Conservation (phyloP, 441 rosid genomes). For the Metrosideros polymorpha region DNA sequence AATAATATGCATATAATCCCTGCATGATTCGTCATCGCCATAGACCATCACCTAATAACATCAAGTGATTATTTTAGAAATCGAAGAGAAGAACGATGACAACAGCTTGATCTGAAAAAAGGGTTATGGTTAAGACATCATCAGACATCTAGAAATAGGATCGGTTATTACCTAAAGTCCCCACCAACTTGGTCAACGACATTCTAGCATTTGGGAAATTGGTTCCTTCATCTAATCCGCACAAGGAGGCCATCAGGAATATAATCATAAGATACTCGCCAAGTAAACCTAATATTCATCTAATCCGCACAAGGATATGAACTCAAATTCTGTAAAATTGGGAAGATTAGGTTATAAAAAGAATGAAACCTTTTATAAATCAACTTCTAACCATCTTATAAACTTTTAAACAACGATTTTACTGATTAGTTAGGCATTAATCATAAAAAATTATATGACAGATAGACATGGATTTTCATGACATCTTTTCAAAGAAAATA, state of each 20-base stretch:
- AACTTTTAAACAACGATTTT: background rate
- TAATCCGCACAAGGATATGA: no score
- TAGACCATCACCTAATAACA: background rate
- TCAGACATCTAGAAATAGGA: background rate
- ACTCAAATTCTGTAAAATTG: background rate
- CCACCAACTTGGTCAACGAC: background rate
- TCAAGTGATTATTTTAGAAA: background rate
- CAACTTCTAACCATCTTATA: background rate
- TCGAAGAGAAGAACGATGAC: background rate
- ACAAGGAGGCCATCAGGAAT: background rate
- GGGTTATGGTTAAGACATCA: background rate
- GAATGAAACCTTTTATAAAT: background rate
- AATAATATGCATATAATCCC: background rate
- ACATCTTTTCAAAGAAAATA: background rate
- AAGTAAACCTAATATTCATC: background rate
- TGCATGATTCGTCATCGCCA: background rate
- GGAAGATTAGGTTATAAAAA: background rate
- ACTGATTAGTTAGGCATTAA: background rate
- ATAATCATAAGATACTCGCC: background rate
- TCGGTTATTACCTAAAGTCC: conserved; percentile 4
- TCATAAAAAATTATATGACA: background rate
- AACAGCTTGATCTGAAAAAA: background rate
- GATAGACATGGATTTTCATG: background rate
- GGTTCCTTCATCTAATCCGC: background rate
- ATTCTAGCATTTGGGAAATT: background rate